Conservation (phyloP, 1,284 basidiomycete species). For the Trichosporon sp. region DNA sequence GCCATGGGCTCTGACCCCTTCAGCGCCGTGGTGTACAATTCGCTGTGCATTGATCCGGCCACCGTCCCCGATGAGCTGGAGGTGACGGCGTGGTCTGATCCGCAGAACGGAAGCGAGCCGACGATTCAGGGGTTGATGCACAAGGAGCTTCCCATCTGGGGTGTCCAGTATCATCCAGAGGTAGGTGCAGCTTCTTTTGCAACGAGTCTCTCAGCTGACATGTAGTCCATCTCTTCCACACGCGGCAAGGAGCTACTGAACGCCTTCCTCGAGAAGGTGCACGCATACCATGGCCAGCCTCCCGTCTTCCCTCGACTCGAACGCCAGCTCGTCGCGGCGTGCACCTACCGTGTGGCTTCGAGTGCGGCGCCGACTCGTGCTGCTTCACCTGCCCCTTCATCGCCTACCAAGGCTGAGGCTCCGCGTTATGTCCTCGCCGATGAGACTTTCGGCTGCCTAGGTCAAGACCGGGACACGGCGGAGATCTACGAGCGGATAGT, state of each 20-base stretch:
- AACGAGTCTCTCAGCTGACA: not conserved
- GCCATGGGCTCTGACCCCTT: slow-evolving; percentile 45
- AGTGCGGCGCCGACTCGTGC: slow-evolving; percentile 17
- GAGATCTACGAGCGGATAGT: slow-evolving; percentile 48
- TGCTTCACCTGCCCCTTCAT: slow-evolving; percentile 7
- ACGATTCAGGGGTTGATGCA: slow-evolving; percentile 54
- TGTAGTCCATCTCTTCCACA: slow-evolving; percentile 49
- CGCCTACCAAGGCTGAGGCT: not conserved
- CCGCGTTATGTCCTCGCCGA: slow-evolving; percentile 22
- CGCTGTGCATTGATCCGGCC: slow-evolving; percentile 49
- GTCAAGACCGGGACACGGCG: slow-evolving; percentile 26
- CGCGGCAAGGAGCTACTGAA: slow-evolving; percentile 41
- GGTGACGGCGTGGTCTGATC: slow-evolving; percentile 50
- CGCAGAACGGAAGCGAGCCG: slow-evolving; percentile 26
- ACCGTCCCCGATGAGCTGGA: slow-evolving; percentile 50
- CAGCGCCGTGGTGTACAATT: slow-evolving; percentile 74
- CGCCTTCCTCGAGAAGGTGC: slow-evolving; percentile 43
- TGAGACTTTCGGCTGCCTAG: slow-evolving; percentile 21
- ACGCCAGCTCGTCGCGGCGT: slow-evolving; percentile 28
- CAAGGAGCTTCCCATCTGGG: slow-evolving; percentile 68
- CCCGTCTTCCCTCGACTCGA: slow-evolving; percentile 32
- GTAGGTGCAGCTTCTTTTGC: slow-evolving; percentile 22
- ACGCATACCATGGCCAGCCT: slow-evolving; percentile 26
- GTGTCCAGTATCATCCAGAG: slow-evolving; percentile 95
- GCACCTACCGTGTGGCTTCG: slow-evolving; percentile 36